Percentiles rank a stretch among this genome's conserved stretches.
phyloP scores from a whole-genome alignment of 2,329 filamentous ascomycete species.

The Rosellinia necatrix region DNA sequence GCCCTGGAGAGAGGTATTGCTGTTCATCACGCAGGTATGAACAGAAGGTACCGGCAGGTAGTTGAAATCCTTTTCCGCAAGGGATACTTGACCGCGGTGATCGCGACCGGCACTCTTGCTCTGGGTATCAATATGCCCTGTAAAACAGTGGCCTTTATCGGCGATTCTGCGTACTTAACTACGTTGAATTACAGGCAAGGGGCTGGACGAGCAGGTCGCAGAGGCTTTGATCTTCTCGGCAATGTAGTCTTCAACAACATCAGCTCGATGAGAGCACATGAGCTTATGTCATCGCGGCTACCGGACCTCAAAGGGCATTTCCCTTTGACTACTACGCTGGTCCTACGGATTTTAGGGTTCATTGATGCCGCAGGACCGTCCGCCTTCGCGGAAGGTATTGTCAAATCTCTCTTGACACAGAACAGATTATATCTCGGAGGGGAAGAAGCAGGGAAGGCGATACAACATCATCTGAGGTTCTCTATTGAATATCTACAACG shows the following conservation, averaged over 20 bases:
- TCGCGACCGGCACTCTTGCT: slow-evolving; percentile 77
- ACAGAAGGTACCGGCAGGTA: slow-evolving; percentile 73
- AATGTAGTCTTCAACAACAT: slow-evolving; percentile 80
- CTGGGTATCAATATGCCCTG: slow-evolving; percentile 85
- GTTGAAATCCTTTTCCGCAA: slow-evolving; percentile 77
- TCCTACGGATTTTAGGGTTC: slow-evolving; percentile 70
- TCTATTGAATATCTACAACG: slow-evolving; percentile 79
- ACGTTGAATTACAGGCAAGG: slow-evolving; percentile 78
- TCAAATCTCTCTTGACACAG: slow-evolving; percentile 72
- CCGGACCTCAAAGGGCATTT: slow-evolving; percentile 80
- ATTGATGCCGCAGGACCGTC: slow-evolving; percentile 68
- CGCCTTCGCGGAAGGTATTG: slow-evolving; percentile 62
- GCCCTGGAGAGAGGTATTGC: slow-evolving; percentile 71
- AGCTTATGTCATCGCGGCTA: slow-evolving; percentile 73
- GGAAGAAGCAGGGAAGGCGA: slow-evolving; percentile 67
- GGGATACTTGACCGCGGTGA: slow-evolving; percentile 70
- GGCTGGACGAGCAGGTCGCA: slow-evolving; percentile 76
- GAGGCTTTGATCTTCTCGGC: slow-evolving; percentile 79
- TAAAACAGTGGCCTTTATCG: slow-evolving; percentile 78
- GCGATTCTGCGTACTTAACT: slow-evolving; percentile 74
- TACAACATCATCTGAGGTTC: slow-evolving; percentile 78
- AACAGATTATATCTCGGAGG: slow-evolving; percentile 73
- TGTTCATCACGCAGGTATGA: slow-evolving; percentile 81
- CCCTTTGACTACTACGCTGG: slow-evolving; percentile 73
- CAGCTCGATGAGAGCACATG: slow-evolving; percentile 61